A percentile compares a stretch with the other conserved stretches of the same genome.
Evolutionary conservation across 2,329 filamentous ascomycete species (phyloP).

Genomic region (Cladophialophora chaetospira): DNA sequence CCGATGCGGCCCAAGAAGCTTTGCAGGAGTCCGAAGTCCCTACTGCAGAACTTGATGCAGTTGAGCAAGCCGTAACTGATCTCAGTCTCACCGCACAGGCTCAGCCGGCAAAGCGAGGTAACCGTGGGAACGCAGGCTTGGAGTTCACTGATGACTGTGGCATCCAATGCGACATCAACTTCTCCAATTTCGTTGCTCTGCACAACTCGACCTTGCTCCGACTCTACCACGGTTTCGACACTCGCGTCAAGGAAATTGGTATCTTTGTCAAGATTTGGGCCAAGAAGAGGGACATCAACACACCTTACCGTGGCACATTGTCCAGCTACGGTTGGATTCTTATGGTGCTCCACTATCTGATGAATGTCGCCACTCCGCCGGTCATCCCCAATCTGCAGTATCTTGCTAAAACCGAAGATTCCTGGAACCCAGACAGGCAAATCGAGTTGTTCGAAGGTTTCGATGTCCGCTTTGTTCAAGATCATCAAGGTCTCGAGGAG

Average conservation of each 20-base stretch:
- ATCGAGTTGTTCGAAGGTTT: slow-evolving; percentile 61
- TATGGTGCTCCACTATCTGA: slow-evolving; percentile 88
- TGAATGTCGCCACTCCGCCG: slow-evolving; percentile 77
- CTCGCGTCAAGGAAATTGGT: slow-evolving; percentile 74
- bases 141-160: slow-evolving; percentile 78
- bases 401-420: slow-evolving; percentile 33
- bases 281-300: slow-evolving; percentile 81
- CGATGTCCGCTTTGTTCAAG: slow-evolving; percentile 75
- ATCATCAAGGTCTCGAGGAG: slow-evolving; percentile 68
- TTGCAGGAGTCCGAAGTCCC: slow-evolving; percentile 4
- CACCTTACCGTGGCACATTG: slow-evolving; percentile 79
- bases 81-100: neutral
- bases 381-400: slow-evolving; percentile 74
- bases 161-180: slow-evolving; percentile 92
- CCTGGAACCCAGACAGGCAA: slow-evolving; percentile 48
- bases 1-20: neutral
- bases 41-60: slow-evolving; percentile 7
- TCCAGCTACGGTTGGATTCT: slow-evolving; percentile 90
- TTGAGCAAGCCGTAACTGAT: slow-evolving; percentile 8
- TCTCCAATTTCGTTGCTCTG: slow-evolving; percentile 77
- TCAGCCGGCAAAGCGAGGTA: slow-evolving; percentile 35
- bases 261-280: slow-evolving; percentile 92
- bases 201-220: slow-evolving; percentile 82
- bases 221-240: slow-evolving; percentile 79
- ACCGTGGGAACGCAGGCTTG: slow-evolving; percentile 60